A percentile compares a stretch with the other conserved stretches of the same genome.
phyloP scores from a whole-genome alignment of 345 rosid genomes.

The Garcia nutans region DNA sequence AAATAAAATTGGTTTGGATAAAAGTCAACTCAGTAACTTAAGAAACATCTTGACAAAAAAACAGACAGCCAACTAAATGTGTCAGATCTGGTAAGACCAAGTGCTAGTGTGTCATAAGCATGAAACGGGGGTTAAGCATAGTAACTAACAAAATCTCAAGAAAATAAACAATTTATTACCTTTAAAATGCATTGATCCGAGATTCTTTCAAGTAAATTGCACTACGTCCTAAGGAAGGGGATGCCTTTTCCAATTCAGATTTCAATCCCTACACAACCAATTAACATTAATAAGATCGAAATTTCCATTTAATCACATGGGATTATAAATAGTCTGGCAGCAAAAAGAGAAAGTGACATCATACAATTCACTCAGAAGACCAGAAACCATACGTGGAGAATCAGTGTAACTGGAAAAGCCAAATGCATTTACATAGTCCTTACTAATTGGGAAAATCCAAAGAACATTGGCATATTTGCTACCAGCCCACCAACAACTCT shows the following conservation, averaged over 20 bases:
- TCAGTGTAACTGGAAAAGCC: background rate
- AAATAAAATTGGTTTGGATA: background rate
- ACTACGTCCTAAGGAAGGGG: slow-evolving; percentile 81
- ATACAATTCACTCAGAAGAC: background rate
- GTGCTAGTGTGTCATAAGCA: too few species aligned
- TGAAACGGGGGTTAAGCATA: too few species aligned
- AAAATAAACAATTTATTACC: slow-evolving; percentile 38
- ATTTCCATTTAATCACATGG: background rate
- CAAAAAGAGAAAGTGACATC: background rate
- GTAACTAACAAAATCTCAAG: too few species aligned
- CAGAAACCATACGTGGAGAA: background rate
- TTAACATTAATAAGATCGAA: background rate
- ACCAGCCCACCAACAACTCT: too few species aligned
- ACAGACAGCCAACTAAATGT: background rate
- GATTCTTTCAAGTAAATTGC: slow-evolving; percentile 87
- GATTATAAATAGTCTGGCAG: background rate
- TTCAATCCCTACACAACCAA: slow-evolving; percentile 63
- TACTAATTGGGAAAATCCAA: background rate
- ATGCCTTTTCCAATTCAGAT: slow-evolving; percentile 93
- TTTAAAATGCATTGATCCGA: slow-evolving; percentile 71
- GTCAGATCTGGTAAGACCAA: too few species aligned
- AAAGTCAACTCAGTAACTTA: background rate
- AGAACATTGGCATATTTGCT: too few species aligned
- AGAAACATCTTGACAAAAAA: background rate
- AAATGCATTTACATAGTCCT: background rate